Evolutionary conservation across 768 basidiomycete species (phyloP), one percentile per base, ranked within the genome.

Genomic region (Tulasnella sp.): DNA sequence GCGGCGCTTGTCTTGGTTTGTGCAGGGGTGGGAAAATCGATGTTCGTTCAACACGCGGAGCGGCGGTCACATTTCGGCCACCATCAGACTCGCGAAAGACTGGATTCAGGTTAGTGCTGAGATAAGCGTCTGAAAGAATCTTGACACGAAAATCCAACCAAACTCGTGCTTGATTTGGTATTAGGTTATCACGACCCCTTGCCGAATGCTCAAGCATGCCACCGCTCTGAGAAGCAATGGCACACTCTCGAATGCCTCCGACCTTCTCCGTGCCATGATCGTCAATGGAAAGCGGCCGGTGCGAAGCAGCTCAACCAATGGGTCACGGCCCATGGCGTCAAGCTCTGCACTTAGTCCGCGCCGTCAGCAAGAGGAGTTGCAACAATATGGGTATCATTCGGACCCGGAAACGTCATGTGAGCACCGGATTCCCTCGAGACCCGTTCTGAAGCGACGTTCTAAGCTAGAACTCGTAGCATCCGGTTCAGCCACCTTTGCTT

Each of bases 161-260:
- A 69, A 28, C 20, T 31, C 31, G 3, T 22, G 3, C 4, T 69
- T 64, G 60, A 64, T 8, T 34, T 64, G n/a, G 1, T 3, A 18
- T 31, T 37, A 69, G 64, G 11, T 69, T 69, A 31, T 6, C 37
- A 6, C 28, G 18, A 31, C 12, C 28, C 34, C 12, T 69, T 6
- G 6, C 64, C 64, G 64, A 69, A 69, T 69, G 64, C 64, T 69
- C 34, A 69, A 69, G 64, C 64, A 69, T 69, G 64, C 64, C 64
- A 37, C 64, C n/a, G 64, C 64, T 3, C 14, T 69, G 31, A 69
- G 18, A 69, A 69, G 64, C 64, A 69, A 69, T 69, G 64, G 64
- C 64, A 69, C 64, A 28, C 64, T 69, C 28, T 69, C 64, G 31
- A 69, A 69, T 28, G 64, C 64, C n/a, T 69, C 64, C 64, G 64